Conservation (phyloP, 352 stramenopile genomes). For the Pythium oligandrum region DNA sequence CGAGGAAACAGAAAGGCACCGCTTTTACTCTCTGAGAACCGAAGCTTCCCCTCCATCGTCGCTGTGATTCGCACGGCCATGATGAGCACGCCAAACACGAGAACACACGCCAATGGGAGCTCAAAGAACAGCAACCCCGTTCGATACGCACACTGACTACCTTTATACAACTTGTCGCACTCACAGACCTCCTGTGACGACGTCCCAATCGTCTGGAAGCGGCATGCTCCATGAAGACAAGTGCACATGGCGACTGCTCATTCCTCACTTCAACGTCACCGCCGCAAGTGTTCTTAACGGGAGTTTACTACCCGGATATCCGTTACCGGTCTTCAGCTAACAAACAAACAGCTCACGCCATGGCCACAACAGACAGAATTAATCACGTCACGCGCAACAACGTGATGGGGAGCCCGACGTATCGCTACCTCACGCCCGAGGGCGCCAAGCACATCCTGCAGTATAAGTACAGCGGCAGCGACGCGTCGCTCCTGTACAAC, state of each 20-base stretch:
- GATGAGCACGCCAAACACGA: constrained; percentile 32
- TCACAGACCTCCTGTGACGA: constrained; percentile 22
- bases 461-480: constrained; percentile 86
- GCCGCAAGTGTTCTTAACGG: too few species aligned
- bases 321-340: too few species aligned
- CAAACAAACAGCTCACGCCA: neutral
- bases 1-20: constrained; percentile 53
- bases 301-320: too few species aligned
- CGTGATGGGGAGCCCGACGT: constrained; percentile 9
- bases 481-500: constrained; percentile 82
- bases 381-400: too few species aligned
- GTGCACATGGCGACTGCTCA: too few species aligned
- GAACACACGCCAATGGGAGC: constrained; percentile 32
- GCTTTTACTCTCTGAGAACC: constrained; percentile 23
- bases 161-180: constrained; percentile 44
- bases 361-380: neutral
- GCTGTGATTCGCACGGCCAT: constrained; percentile 26
- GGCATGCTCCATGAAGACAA: constrained; percentile 53
- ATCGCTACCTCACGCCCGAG: constrained; percentile 67
- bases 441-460: constrained; percentile 61
- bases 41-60: constrained; percentile 22
- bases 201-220: constrained; percentile 9
- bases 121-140: constrained; percentile 42
- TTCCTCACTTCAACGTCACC: too few species aligned
- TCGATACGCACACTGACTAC: constrained; percentile 41